Conservation (phyloP, 441 rosid species). For the Populus hybrid region DNA sequence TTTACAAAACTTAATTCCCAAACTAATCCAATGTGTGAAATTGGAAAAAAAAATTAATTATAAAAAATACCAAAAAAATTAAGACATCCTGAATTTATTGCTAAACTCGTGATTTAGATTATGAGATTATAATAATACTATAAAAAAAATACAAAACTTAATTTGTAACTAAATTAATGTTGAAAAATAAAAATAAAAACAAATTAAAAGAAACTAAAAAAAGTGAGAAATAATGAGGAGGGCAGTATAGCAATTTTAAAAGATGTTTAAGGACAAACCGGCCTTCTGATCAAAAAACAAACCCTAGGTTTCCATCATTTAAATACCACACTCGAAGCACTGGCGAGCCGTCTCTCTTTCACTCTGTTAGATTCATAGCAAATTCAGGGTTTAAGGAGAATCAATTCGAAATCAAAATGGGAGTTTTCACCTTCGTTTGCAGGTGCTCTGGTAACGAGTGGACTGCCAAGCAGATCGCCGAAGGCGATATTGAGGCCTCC, state of each 20-base stretch:
- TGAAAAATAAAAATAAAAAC: accelerated
- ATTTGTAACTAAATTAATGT: too few species aligned
- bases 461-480: constrained; percentile 68
- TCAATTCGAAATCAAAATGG: constrained; percentile 17
- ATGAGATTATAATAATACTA: too few species aligned
- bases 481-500: constrained; percentile 74
- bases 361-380: neutral
- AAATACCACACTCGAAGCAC: neutral
- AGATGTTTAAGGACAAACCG: neutral
- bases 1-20: too few species aligned
- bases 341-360: neutral
- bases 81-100: too few species aligned
- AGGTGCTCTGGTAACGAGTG: constrained; percentile 58
- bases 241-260: neutral
- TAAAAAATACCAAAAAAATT: too few species aligned
- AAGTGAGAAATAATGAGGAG: neutral
- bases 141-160: too few species aligned
- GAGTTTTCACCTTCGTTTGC: constrained; percentile 88
- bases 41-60: too few species aligned
- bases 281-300: neutral
- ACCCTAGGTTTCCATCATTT: neutral
- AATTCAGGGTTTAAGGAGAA: neutral
- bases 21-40: too few species aligned
- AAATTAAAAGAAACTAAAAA: too few species aligned
- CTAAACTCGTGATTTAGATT: accelerated